Evolutionary conservation across 2,329 filamentous ascomycete species (phyloP).

Genomic region (Aspergillus latus): DNA sequence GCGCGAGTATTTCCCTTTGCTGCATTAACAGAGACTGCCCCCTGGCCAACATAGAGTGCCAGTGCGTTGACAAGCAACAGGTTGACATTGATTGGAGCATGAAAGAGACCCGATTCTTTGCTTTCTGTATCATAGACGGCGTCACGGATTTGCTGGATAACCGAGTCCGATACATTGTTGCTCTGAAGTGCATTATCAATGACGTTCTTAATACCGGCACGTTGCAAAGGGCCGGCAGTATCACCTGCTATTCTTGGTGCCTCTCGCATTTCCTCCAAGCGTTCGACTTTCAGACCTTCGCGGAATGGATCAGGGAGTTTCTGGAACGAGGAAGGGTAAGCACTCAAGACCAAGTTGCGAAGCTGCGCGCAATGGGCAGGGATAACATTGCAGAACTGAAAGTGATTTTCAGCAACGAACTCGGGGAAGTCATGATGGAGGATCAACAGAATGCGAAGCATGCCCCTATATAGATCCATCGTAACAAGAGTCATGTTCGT

Average conservation of each 20-base stretch:
- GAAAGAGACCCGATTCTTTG: constrained; percentile 64
- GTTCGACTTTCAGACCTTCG: constrained; percentile 72
- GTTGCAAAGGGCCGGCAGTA: constrained; percentile 49
- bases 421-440: constrained; percentile 94
- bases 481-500: constrained; percentile 66
- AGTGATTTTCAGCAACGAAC: constrained; percentile 84
- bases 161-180: constrained; percentile 68
- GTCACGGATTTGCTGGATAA: constrained; percentile 71
- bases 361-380: constrained; percentile 83
- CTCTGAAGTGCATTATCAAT: constrained; percentile 54
- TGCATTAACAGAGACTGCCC: constrained; percentile 51
- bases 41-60: constrained; percentile 76
- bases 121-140: constrained; percentile 63
- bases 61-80: constrained; percentile 73
- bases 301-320: constrained; percentile 75
- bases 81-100: constrained; percentile 68
- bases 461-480: constrained; percentile 81
- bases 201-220: constrained; percentile 54
- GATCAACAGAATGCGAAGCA: constrained; percentile 77
- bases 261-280: constrained; percentile 70
- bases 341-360: constrained; percentile 82
- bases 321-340: constrained; percentile 67
- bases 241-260: constrained; percentile 66
- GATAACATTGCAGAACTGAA: constrained; percentile 76
- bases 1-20: constrained; percentile 57